Percentiles rank a stretch among this genome's conserved stretches.
Conservation (phyloP, 345 rosid genomes). For the Erysimum cheiranthoides region DNA sequence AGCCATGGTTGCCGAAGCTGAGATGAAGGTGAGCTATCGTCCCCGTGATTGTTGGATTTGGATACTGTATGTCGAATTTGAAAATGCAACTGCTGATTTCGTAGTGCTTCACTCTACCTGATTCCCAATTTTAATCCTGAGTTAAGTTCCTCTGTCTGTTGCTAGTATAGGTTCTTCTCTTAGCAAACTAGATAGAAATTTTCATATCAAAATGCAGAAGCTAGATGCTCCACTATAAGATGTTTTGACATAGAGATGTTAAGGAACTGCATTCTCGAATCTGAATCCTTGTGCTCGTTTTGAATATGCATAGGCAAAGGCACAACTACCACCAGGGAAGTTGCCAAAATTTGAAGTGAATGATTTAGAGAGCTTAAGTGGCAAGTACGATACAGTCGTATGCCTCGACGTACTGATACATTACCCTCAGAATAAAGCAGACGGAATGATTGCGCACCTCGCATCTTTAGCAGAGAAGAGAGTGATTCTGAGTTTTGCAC, state of each 20-base stretch:
- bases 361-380: constrained; percentile 80
- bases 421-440: constrained; percentile 92
- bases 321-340: constrained; percentile 52
- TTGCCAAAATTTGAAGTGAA: constrained; percentile 83
- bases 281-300: constrained; percentile 3
- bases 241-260: neutral
- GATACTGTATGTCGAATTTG: neutral
- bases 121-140: neutral
- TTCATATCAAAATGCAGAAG: neutral
- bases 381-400: constrained; percentile 80
- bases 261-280: constrained; percentile 3
- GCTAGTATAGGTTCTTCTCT: constrained; percentile 7
- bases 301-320: constrained; percentile 63
- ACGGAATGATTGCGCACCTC: constrained; percentile 92
- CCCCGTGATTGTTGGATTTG: neutral
- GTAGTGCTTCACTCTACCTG: neutral
- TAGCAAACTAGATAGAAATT: constrained; percentile 1
- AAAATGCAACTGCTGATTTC: neutral
- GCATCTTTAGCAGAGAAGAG: constrained; percentile 87
- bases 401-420: constrained; percentile 95
- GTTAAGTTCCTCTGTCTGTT: constrained; percentile 1
- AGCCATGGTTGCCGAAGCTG: constrained; percentile 92
- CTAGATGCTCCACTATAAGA: neutral
- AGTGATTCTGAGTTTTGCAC: constrained; percentile 87
- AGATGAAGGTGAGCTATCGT: constrained; percentile 62